Conservation (phyloP, 768 basidiomycete species). For the Tylopilus plumbeoviolaceoides region DNA sequence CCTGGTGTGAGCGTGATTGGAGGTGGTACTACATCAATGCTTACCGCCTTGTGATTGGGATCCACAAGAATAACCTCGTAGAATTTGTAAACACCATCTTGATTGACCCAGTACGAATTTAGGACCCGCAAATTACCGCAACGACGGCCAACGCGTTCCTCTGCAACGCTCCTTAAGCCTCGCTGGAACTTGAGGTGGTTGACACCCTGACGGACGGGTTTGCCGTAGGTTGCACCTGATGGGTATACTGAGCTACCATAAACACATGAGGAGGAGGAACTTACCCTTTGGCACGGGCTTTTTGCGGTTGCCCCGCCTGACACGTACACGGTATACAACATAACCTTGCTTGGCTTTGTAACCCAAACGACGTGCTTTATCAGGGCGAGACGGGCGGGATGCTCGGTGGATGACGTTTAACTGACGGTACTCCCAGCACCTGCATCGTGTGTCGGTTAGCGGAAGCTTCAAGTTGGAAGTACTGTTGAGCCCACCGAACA, state of each 20-base stretch:
- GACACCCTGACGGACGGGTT: conserved; percentile 98
- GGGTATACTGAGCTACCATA: not conserved
- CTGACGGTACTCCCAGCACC: conserved; percentile 99
- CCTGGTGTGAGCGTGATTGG: conserved; percentile 9
- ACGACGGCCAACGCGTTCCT: conserved; percentile 95
- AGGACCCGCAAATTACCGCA: conserved; percentile 96
- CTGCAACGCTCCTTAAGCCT: conserved; percentile 86
- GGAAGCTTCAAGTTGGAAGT: not conserved
- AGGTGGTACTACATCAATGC: conserved; percentile 26
- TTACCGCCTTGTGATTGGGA: conserved; percentile 87
- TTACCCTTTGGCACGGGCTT: conserved; percentile 96
- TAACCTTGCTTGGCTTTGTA: conserved; percentile 99
- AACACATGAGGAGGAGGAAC: conserved; percentile 12
- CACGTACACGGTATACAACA: conserved; percentile 95
- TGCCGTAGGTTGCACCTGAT: conserved; percentile 94
- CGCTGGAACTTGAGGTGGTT: conserved; percentile 99
- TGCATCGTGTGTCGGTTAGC: conserved; percentile 27
- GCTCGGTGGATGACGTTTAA: conserved; percentile 98
- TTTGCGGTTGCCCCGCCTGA: conserved; percentile 98
- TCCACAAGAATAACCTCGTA: conserved; percentile 99
- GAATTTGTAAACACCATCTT: conserved; percentile 98
- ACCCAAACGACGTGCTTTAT: conserved; percentile 97
- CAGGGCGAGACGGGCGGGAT: conserved; percentile 95
- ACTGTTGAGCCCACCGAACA: conserved; percentile 62
- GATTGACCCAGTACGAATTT: conserved; percentile 99